Base-by-base conservation (phyloP, 73 alveolate genomes). In the Blepharisma stoltei region DNA sequence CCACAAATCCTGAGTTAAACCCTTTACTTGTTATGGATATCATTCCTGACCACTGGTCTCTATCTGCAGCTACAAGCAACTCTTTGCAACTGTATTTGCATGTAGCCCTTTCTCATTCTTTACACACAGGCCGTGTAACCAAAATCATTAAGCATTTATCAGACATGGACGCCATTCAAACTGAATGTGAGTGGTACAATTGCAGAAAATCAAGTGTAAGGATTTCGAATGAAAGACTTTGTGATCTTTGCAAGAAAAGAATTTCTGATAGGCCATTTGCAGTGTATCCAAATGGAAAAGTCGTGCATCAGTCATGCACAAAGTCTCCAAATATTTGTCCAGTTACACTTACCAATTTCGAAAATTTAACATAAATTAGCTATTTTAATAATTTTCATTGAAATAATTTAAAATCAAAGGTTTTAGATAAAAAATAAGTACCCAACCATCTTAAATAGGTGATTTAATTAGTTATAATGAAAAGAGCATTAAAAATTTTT, bases 141-240 rank as follows among this genome's bases (percentile, higher is more conserved):
- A 38, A 69, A 46, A 44, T 69, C 20, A n/a, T 44, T 5, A 38
- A 53, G 5, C 67, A 69, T 38, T 25, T 69, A n/a, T 18, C 54
- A 14, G 65, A 46, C n/a, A 69, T 69, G 79, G 79, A 69, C 11
- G 54, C 27, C 43, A 69, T 69, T n/a, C 79, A 69, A 43, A 46
- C 65, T n/a, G 79, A 69, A 69, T 38, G 67, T 4, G 79, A 69
- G 27, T 69, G 65, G 67, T 18, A n/a, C 4, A 43, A 38, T n/a
- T n/a, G 41, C 14, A 14, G 55, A 4, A 44, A 69, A 43, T 11
- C 67, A 9, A 18, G 23, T 69, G 79, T 69, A 14, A 69, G 79
- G 65, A 38, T 69, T 69, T 14, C 79, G 11, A n/a, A 43, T 9
- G 79, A 69, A 69, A 69, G 27, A 5, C 41, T 44, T 9, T 69